A percentile compares a stretch with the other conserved stretches of the same genome.
Evolutionary conservation across 768 basidiomycete species (phyloP).

Genomic region (Inosperma sp.): DNA sequence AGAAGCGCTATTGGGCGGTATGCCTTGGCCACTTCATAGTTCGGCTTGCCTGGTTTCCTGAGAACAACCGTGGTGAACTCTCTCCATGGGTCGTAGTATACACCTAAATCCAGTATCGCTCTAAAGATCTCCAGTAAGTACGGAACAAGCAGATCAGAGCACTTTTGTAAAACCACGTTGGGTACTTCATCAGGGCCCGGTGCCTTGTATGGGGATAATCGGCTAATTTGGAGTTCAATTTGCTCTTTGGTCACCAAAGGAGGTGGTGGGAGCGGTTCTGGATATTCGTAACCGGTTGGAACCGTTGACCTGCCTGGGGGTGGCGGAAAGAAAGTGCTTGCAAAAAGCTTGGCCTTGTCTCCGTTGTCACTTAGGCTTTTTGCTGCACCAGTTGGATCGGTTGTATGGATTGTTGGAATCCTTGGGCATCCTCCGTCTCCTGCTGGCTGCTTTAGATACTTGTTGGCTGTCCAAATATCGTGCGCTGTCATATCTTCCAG

Average conservation of each 20-base stretch:
- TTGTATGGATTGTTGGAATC: conserved; percentile 21
- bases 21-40: conserved; percentile 32
- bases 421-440: conserved; percentile 23
- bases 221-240: neutral
- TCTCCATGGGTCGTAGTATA: neutral
- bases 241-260: conserved; percentile 5
- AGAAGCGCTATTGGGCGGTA: conserved; percentile 36
- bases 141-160: conserved; percentile 6
- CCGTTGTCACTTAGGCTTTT: conserved; percentile 17
- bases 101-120: conserved; percentile 7
- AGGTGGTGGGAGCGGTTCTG: conserved; percentile 3
- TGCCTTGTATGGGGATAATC: conserved; percentile 20
- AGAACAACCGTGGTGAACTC: too few relatives aligned
- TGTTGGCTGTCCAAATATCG: conserved; percentile 23
- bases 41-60: too few relatives aligned
- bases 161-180: conserved; percentile 20
- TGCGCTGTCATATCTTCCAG: conserved; percentile 11
- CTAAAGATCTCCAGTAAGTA: conserved; percentile 16
- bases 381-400: neutral
- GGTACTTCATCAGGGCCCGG: conserved; percentile 25
- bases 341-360: conserved; percentile 21
- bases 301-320: conserved; percentile 5
- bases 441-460: conserved; percentile 16
- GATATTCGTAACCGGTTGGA: conserved; percentile 7
- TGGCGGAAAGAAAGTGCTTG: conserved; percentile 28